A percentile compares a stretch with the other conserved stretches of the same genome.
These are phyloP conservation scores for Tricholoma terreum DNA, from an alignment of 768 basidiomycete species.

Conservation along the genomic window DNA sequence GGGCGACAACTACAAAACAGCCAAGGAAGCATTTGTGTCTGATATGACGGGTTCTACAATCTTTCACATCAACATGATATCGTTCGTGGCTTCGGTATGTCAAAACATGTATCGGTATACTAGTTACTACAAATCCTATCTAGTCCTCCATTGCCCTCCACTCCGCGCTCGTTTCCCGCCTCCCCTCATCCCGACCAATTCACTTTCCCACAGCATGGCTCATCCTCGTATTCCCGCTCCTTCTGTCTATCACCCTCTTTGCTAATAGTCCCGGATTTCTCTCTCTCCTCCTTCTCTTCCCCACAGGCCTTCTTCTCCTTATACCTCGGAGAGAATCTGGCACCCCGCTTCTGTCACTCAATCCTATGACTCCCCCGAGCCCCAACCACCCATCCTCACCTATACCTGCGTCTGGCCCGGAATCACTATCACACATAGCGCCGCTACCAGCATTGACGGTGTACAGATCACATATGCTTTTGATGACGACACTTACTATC, in stretches of 20 bases:
- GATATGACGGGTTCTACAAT: slow-evolving; percentile 70
- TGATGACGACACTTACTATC: slow-evolving; percentile 87
- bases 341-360: slow-evolving; percentile 49
- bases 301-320: slow-evolving; percentile 42
- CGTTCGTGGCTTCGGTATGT: slow-evolving; percentile 36
- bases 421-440: slow-evolving; percentile 23
- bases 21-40: slow-evolving; percentile 82
- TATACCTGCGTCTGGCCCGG: slow-evolving; percentile 6
- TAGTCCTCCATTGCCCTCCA: slow-evolving; percentile 76
- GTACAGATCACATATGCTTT: slow-evolving; percentile 93
- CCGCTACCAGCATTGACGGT: slow-evolving; percentile 76
- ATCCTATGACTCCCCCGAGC: background rate
- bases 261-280: slow-evolving; percentile 56
- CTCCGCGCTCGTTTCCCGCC: slow-evolving; percentile 52
- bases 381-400: slow-evolving; percentile 8
- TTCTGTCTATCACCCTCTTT: slow-evolving; percentile 77
- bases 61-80: slow-evolving; percentile 63
- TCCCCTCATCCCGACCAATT: slow-evolving; percentile 34
- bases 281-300: slow-evolving; percentile 44
- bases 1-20: slow-evolving; percentile 56
- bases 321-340: slow-evolving; percentile 40
- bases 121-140: background rate
- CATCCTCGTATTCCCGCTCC: slow-evolving; percentile 71
- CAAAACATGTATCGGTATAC: background rate
- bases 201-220: slow-evolving; percentile 53